Evolutionary conservation across 805 yeast genomes (phyloP).

Genomic region (Yamadazyma kitorensis): DNA sequence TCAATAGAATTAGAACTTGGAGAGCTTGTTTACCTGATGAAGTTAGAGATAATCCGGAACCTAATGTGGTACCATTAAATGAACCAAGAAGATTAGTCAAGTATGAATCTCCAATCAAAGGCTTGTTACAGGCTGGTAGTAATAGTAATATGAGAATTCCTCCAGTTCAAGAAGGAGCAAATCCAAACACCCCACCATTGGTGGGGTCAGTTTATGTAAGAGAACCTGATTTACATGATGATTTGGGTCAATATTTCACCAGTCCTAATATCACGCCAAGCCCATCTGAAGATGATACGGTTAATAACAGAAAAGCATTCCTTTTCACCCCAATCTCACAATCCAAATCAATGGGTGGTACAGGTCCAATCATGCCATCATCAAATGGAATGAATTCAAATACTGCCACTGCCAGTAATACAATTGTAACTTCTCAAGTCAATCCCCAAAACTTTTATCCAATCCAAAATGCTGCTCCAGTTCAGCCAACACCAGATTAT

Average conservation of each 20-base stretch:
- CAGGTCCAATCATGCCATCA: constrained; percentile 1
- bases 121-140: constrained; percentile 73
- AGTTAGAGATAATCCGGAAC: constrained; percentile 79
- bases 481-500: no score
- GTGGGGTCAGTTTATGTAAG: constrained; percentile 87
- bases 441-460: not conserved
- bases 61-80: constrained; percentile 64
- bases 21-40: constrained; percentile 98
- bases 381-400: constrained; percentile 1
- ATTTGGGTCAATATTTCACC: constrained; percentile 65
- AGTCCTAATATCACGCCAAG: constrained; percentile 39
- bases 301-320: constrained; percentile 36
- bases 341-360: constrained; percentile 25
- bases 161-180: constrained; percentile 74
- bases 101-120: constrained; percentile 81
- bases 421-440: not conserved
- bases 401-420: constrained; percentile 1
- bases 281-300: constrained; percentile 38
- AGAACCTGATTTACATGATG: constrained; percentile 74
- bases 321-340: constrained; percentile 45
- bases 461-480: not conserved
- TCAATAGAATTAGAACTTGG: constrained; percentile 97
- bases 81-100: constrained; percentile 68
- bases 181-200: constrained; percentile 85
- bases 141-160: constrained; percentile 73